These are phyloP conservation scores for Furcasterigmium sp. DNA, from an alignment of 2,329 filamentous ascomycete species.

Conservation along the genomic window DNA sequence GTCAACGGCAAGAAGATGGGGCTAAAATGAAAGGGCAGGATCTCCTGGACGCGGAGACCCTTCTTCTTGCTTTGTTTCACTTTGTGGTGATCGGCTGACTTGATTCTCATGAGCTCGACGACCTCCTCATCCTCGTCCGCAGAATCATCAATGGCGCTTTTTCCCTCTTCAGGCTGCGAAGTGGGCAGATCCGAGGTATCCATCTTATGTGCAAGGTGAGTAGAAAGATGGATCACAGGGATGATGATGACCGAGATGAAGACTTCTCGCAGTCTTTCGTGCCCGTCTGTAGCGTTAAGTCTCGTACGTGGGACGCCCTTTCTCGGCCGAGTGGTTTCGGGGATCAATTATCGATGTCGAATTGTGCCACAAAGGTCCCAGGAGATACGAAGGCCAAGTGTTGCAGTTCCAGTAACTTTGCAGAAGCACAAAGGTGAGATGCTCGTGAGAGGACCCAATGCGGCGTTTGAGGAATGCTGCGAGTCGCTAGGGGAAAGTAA, in stretches of 20 bases:
- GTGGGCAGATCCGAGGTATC: not conserved
- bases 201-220: not conserved
- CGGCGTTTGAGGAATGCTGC: too few species aligned
- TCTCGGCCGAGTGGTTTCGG: not conserved
- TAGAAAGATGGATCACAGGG: not conserved
- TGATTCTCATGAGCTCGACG: constrained; percentile 29
- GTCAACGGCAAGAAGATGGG: constrained; percentile 72
- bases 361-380: too few species aligned
- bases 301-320: too few species aligned
- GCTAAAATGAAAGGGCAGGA: constrained; percentile 56
- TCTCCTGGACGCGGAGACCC: constrained; percentile 30
- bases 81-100: constrained; percentile 30
- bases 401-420: too few species aligned
- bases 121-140: constrained; percentile 32
- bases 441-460: too few species aligned
- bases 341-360: not conserved
- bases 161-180: constrained; percentile 1
- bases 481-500: too few species aligned
- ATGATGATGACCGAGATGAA: not conserved
- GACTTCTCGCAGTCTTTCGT: too few species aligned
- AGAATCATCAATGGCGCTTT: constrained; percentile 31
- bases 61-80: constrained; percentile 22
- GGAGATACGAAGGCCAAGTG: too few species aligned
- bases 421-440: too few species aligned
- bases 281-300: too few species aligned